Conservation (phyloP, 805 yeast genomes). For the Candida insectalens region DNA sequence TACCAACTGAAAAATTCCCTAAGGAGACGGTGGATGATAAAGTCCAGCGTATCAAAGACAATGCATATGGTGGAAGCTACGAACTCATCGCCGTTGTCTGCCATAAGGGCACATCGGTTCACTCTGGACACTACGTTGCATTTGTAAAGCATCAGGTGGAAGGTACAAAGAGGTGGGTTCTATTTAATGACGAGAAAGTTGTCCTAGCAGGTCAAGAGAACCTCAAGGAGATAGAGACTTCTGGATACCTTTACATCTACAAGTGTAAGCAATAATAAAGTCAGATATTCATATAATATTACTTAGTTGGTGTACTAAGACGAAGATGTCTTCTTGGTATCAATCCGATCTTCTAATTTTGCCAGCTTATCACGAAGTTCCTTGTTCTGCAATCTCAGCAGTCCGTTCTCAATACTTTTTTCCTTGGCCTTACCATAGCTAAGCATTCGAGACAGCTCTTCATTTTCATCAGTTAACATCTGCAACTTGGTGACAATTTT, state of each 20-base stretch:
- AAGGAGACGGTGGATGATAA: conserved; percentile 4
- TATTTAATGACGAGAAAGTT: conserved; percentile 86
- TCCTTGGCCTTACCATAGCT: conserved; percentile 73
- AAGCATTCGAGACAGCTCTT: conserved; percentile 56
- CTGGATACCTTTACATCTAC: conserved; percentile 40
- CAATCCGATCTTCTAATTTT: conserved; percentile 19
- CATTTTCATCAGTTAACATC: conserved; percentile 57
- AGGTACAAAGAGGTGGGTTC: conserved; percentile 48
- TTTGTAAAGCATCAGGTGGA: conserved; percentile 43
- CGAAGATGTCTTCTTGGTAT: background rate
- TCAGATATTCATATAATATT: background rate
- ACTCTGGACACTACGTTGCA: conserved; percentile 88
- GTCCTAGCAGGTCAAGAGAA: conserved; percentile 40
- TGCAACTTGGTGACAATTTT: conserved; percentile 55
- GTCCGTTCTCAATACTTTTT: conserved; percentile 55
- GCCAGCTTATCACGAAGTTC: conserved; percentile 31
- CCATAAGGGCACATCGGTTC: conserved; percentile 84
- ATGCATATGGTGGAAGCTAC: conserved; percentile 23
- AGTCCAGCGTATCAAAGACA: conserved; percentile 5
- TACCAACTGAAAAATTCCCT: conserved; percentile 22
- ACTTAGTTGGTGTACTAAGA: background rate
- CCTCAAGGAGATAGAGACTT: conserved; percentile 32
- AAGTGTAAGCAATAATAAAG: conserved; percentile 5
- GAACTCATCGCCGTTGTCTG: conserved; percentile 59
- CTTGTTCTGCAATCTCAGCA: conserved; percentile 41